These are phyloP conservation scores for Exophiala bonariae DNA, from an alignment of 2,329 filamentous ascomycete species.

Conservation along the genomic window DNA sequence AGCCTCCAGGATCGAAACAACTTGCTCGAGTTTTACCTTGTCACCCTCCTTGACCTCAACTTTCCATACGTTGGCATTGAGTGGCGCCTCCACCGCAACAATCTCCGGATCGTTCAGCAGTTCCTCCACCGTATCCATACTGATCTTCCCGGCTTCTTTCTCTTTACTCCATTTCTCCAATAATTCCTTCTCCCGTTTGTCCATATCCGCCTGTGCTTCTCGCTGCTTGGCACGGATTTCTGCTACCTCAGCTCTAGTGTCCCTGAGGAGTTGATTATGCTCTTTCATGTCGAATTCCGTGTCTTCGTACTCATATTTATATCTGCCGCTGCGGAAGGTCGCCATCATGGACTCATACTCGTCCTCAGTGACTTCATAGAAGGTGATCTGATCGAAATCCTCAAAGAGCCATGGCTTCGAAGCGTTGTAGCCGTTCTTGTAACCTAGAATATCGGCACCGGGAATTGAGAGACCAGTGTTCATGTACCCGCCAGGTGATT, in stretches of 20 bases:
- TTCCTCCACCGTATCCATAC: slow-evolving; percentile 50
- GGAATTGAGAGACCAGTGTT: slow-evolving; percentile 55
- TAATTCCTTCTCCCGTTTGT: slow-evolving; percentile 37
- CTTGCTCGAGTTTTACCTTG: slow-evolving; percentile 41
- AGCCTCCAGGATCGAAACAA: slow-evolving; percentile 52
- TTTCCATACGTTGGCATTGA: slow-evolving; percentile 57
- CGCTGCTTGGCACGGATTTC: slow-evolving; percentile 47
- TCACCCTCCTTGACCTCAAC: slow-evolving; percentile 46
- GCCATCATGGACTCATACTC: slow-evolving; percentile 52
- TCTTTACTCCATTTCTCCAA: slow-evolving; percentile 40
- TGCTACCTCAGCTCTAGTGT: slow-evolving; percentile 49
- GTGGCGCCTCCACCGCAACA: slow-evolving; percentile 41
- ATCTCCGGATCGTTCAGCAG: slow-evolving; percentile 46
- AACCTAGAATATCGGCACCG: slow-evolving; percentile 55
- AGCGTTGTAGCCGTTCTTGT: slow-evolving; percentile 49
- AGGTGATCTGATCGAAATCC: slow-evolving; percentile 59
- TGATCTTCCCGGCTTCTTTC: slow-evolving; percentile 50
- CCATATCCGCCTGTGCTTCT: slow-evolving; percentile 48
- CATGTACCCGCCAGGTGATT: slow-evolving; percentile 59
- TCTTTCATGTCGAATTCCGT: slow-evolving; percentile 56
- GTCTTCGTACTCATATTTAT: slow-evolving; percentile 52
- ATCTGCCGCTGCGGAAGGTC: slow-evolving; percentile 52
- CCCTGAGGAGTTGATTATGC: slow-evolving; percentile 51
- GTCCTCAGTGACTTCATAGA: slow-evolving; percentile 53
- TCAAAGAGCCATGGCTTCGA: slow-evolving; percentile 56